phyloP scores from a whole-genome alignment of 805 yeast genomes.

The Saccharomycopsis fermentans region DNA sequence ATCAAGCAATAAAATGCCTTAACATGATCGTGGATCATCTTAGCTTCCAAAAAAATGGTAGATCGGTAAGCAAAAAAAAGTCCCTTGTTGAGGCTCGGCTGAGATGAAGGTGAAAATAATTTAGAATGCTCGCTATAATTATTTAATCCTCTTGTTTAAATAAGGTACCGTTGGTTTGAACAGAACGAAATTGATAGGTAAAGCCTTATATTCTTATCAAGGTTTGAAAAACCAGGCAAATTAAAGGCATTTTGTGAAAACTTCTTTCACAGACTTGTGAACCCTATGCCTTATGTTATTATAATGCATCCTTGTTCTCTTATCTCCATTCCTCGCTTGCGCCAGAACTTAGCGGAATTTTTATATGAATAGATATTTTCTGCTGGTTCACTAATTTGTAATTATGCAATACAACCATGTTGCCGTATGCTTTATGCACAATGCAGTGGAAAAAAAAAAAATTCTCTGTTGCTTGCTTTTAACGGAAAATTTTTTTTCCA shows the following conservation, averaged over 20 bases:
- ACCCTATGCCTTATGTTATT: background rate
- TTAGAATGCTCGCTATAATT: background rate
- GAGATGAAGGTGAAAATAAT: no score
- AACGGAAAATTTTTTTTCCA: background rate
- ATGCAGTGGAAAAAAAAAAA: background rate
- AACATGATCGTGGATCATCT: no score
- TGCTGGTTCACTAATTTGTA: no score
- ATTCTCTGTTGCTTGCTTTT: constrained; percentile 1
- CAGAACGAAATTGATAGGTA: no score
- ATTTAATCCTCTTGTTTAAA: background rate
- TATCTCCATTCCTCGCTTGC: background rate
- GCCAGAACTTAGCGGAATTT: background rate
- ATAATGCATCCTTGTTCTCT: background rate
- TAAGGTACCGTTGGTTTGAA: no score
- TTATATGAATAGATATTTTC: background rate
- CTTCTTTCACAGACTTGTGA: no score
- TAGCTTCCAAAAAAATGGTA: no score
- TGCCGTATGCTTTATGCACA: background rate
- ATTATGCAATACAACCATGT: background rate
- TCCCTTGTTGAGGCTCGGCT: no score
- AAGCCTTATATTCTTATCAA: background rate
- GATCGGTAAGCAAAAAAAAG: no score
- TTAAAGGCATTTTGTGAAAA: no score
- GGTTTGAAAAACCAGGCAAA: no score
- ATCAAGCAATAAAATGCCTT: no score